A percentile compares a stretch with the other conserved stretches of the same genome.
Conservation (phyloP, 2,329 filamentous ascomycete genomes). For the Fusarium solani-melongenae region DNA sequence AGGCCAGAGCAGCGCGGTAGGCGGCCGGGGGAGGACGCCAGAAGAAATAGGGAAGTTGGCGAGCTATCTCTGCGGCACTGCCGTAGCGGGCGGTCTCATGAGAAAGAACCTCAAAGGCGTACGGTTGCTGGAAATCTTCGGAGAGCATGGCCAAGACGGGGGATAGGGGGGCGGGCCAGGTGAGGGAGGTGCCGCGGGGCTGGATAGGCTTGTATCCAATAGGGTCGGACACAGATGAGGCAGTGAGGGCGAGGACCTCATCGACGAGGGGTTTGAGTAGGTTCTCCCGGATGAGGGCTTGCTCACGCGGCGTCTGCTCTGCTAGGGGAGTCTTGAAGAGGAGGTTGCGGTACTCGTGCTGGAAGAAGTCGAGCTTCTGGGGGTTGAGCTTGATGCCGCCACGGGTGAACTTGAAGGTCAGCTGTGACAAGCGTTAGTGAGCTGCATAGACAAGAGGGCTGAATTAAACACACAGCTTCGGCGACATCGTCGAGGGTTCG, state of each 20-base stretch:
- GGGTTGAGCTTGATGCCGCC: constrained; percentile 87
- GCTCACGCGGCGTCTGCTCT: constrained; percentile 36
- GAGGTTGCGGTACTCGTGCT: constrained; percentile 69
- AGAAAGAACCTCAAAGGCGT: constrained; percentile 37
- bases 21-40: constrained; percentile 49
- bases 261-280: constrained; percentile 41
- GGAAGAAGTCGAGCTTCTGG: constrained; percentile 83
- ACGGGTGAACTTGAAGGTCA: constrained; percentile 88
- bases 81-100: constrained; percentile 38
- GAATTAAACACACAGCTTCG: constrained; percentile 64
- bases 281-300: constrained; percentile 27
- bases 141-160: constrained; percentile 43
- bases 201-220: constrained; percentile 21
- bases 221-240: constrained; percentile 1
- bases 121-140: constrained; percentile 19
- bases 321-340: constrained; percentile 44
- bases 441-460: background rate
- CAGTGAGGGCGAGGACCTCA: constrained; percentile 40
- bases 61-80: constrained; percentile 40
- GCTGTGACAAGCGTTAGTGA: constrained; percentile 59
- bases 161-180: constrained; percentile 40
- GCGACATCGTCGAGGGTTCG: constrained; percentile 75
- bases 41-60: constrained; percentile 51
- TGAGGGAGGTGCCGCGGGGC: constrained; percentile 30
- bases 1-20: constrained; percentile 44